These are phyloP conservation scores for Lactarius vividus DNA, from an alignment of 768 basidiomycete genomes.

Conservation along the genomic window DNA sequence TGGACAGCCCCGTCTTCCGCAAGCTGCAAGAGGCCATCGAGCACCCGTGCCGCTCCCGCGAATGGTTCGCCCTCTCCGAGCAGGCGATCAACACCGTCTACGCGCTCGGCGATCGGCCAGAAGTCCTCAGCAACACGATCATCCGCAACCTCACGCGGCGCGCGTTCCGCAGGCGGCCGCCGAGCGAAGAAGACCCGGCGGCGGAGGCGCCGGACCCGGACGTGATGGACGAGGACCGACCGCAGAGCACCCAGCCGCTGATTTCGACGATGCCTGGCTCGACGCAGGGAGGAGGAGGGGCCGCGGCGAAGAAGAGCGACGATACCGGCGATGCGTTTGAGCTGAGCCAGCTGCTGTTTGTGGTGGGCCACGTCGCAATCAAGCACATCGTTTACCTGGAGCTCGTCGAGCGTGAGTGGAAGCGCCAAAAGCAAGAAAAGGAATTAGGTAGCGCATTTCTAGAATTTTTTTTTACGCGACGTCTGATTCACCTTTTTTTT, in stretches of 20 bases:
- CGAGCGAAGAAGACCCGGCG: conserved; percentile 27
- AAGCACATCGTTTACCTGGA: conserved; percentile 98
- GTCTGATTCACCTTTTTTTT: conserved; percentile 7
- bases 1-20: conserved; percentile 83
- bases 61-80: conserved; percentile 97
- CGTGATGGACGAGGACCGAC: conserved; percentile 55
- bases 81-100: conserved; percentile 97
- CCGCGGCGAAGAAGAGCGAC: conserved; percentile 31
- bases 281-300: conserved; percentile 7
- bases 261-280: conserved; percentile 22
- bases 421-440: conserved; percentile 90
- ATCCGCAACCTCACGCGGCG: conserved; percentile 77
- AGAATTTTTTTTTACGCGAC: background rate
- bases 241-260: conserved; percentile 30
- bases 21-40: conserved; percentile 81
- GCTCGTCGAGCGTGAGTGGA: conserved; percentile 93
- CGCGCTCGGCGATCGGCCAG: conserved; percentile 90
- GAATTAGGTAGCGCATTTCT: conserved; percentile 56
- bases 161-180: conserved; percentile 48
- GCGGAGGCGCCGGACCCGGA: conserved; percentile 38
- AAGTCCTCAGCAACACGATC: conserved; percentile 72
- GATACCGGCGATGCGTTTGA: conserved; percentile 82
- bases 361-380: conserved; percentile 95
- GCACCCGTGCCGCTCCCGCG: conserved; percentile 74
- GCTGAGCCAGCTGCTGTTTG: conserved; percentile 90